Conservation (phyloP, 1,284 basidiomycete genomes). For the Lentinus polychrous region DNA sequence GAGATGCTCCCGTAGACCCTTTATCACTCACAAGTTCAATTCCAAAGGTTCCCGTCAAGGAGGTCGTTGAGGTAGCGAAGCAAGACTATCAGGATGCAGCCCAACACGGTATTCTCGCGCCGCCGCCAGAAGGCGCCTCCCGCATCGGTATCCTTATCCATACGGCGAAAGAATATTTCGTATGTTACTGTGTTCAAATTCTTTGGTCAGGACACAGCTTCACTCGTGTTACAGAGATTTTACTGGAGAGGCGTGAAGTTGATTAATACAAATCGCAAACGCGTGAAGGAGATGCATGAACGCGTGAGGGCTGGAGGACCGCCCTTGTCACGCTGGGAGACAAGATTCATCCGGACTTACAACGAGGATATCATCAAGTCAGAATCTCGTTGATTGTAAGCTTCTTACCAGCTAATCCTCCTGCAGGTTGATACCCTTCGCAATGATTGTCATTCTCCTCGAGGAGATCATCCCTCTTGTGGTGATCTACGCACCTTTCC, state of each 20-base stretch:
- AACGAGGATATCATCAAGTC: constrained; percentile 64
- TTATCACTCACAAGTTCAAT: constrained; percentile 4
- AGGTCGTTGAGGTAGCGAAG: constrained; percentile 42
- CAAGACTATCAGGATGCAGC: constrained; percentile 60
- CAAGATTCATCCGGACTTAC: constrained; percentile 58
- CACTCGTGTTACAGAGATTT: constrained; percentile 53
- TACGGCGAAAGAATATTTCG: constrained; percentile 63
- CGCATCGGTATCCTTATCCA: constrained; percentile 52
- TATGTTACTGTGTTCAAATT: constrained; percentile 25
- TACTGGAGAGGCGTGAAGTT: constrained; percentile 68
- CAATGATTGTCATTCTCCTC: constrained; percentile 66
- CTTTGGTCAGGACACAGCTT: neutral
- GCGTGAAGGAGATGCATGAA: constrained; percentile 43
- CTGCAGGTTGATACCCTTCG: constrained; percentile 74
- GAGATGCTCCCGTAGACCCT: constrained; percentile 4
- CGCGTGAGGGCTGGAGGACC: constrained; percentile 51
- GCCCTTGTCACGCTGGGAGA: constrained; percentile 56
- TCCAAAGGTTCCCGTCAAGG: constrained; percentile 5
- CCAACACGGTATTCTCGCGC: constrained; percentile 57
- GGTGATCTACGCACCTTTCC: constrained; percentile 78
- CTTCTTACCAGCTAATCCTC: neutral
- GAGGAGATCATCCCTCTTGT: constrained; percentile 83
- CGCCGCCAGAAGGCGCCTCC: constrained; percentile 55
- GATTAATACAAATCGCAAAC: constrained; percentile 52
- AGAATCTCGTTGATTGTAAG: constrained; percentile 17